Evolutionary conservation across 2,329 filamentous ascomycete species (phyloP).

Genomic region (Aureobasidium lini): DNA sequence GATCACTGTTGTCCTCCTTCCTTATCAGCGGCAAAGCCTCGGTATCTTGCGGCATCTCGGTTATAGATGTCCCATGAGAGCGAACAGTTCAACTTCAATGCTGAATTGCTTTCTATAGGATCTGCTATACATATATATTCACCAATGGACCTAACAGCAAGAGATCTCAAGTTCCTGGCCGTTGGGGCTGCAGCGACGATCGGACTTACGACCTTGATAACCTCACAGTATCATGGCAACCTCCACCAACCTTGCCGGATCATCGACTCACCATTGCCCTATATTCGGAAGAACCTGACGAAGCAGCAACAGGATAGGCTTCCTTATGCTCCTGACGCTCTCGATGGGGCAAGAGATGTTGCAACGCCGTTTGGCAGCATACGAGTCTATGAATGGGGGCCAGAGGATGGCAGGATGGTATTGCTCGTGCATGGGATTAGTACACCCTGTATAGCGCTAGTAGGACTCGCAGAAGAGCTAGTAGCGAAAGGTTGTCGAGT

Average conservation of each 20-base stretch:
- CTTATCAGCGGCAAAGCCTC: conserved; percentile 1
- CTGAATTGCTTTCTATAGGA: neutral
- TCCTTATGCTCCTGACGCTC: conserved; percentile 60
- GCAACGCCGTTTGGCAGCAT: conserved; percentile 62
- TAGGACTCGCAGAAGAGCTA: conserved; percentile 57
- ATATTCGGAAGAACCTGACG: neutral
- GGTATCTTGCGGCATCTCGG: neutral
- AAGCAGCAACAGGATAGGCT: conserved; percentile 21
- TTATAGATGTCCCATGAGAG: neutral
- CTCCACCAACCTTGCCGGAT: neutral
- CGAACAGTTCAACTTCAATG: neutral
- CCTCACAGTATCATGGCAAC: neutral
- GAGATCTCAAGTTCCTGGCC: neutral
- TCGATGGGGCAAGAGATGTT: conserved; percentile 64
- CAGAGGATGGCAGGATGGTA: conserved; percentile 61
- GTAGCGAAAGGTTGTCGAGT: conserved; percentile 63
- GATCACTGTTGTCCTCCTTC: conserved; percentile 11
- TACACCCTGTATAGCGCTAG: conserved; percentile 65
- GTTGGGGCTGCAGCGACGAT: neutral
- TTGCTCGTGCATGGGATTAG: conserved; percentile 75
- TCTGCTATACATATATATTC: neutral
- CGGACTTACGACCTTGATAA: neutral
- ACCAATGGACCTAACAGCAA: neutral
- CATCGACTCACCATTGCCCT: neutral
- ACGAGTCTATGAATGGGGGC: conserved; percentile 74